Base-by-base conservation (phyloP, 2,329 filamentous ascomycete species). In the Talaromyces albobiverticillius region DNA sequence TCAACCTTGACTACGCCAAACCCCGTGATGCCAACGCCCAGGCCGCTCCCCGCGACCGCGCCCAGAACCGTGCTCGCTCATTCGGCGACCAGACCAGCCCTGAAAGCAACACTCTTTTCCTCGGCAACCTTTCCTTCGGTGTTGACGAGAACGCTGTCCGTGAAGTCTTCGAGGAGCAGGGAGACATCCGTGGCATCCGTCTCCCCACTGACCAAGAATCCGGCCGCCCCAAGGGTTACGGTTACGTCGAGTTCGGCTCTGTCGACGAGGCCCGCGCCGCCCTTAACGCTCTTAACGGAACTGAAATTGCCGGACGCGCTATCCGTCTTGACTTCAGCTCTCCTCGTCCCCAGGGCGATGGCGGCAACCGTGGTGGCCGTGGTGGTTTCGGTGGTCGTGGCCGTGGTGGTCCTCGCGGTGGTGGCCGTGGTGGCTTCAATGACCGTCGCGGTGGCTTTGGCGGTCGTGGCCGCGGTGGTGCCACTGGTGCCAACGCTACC, bases 81-180 rank as follows among this genome's bases (percentile, higher is more conserved):
- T 93, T 86, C 70, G 92, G 92, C 61, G 92, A 96, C 73, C 80
- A 83, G 63, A 78, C 86, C 68, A 92, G 87, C 79, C 83, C 88
- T 59, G 87, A 89, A 70, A 89, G 85, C 70, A 88, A 92, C 62
- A 96, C 92, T 40, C 82, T 96, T 57, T 96, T 94, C 75, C 85
- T 96, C 61, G 92, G 91, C 66, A 96, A 96, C 81, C 78, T 96
- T 62, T 86, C 89, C 48, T 96, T 95, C 76, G 85, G 89, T 60
- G 85, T 86, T 65, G 85, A 87, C 66, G 88, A 95, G 77, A 87
- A 92, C 53, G 76, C 79, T 60, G 81, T 96, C 62, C 81, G 80
- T 59, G 83, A 87, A 63, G 85, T 88, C 71, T 96, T 96, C 79
- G 77, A 78, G 64, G 82, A 87, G 62, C 81, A 86, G 64, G 84